These are phyloP conservation scores for Boletus pseudo-olivaceus DNA, from an alignment of 768 basidiomycete genomes.

Conservation along the genomic window DNA sequence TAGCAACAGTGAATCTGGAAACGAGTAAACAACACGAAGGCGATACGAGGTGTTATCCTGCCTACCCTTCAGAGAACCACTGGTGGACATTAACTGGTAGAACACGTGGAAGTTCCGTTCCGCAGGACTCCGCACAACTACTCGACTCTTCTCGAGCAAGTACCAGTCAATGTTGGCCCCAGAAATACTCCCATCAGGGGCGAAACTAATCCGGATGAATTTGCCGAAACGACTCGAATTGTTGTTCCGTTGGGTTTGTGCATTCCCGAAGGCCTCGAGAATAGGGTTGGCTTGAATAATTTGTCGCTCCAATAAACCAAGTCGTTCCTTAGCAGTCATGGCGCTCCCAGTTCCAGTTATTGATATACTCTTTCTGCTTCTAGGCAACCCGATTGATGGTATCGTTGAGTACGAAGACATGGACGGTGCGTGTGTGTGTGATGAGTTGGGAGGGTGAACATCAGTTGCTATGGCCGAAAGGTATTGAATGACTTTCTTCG, in stretches of 20 bases:
- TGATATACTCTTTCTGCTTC: slow-evolving; percentile 53
- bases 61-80: slow-evolving; percentile 64
- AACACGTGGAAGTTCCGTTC: slow-evolving; percentile 97
- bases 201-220: slow-evolving; percentile 94
- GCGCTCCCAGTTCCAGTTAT: slow-evolving; percentile 43
- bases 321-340: slow-evolving; percentile 63
- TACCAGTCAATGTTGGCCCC: slow-evolving; percentile 99
- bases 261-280: slow-evolving; percentile 96
- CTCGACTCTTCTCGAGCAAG: slow-evolving; percentile 93
- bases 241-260: slow-evolving; percentile 96
- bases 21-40: slow-evolving; percentile 8
- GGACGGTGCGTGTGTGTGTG: slow-evolving; percentile 68
- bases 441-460: slow-evolving; percentile 50
- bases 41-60: background rate
- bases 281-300: slow-evolving; percentile 98
- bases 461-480: slow-evolving; percentile 95
- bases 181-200: slow-evolving; percentile 89
- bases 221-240: slow-evolving; percentile 99
- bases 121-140: slow-evolving; percentile 80
- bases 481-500: slow-evolving; percentile 99
- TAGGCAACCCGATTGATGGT: slow-evolving; percentile 65
- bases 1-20: slow-evolving; percentile 67
- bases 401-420: slow-evolving; percentile 55
- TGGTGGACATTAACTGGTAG: slow-evolving; percentile 88
- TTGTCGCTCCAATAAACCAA: slow-evolving; percentile 90